Percentiles rank a stretch among this genome's conserved stretches.
phyloP scores from a whole-genome alignment of 2,329 filamentous ascomycete genomes.

The Zasmidium cellare region DNA sequence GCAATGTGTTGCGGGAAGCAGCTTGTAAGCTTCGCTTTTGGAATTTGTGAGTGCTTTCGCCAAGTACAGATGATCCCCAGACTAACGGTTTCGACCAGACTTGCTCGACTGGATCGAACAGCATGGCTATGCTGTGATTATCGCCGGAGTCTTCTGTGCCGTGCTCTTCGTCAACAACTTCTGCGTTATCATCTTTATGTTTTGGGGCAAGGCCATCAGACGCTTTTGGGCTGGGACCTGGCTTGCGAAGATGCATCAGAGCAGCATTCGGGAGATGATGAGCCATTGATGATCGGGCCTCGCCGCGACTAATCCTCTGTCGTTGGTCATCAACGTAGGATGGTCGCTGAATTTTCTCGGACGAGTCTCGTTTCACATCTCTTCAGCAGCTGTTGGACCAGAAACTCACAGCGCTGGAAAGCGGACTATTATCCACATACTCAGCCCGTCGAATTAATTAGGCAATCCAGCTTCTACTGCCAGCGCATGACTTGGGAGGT shows the following conservation, averaged over 20 bases:
- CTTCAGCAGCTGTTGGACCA: too few relatives aligned
- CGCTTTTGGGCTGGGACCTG: slow-evolving; percentile 32
- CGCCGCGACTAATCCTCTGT: too few relatives aligned
- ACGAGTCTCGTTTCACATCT: too few relatives aligned
- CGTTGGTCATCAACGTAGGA: too few relatives aligned
- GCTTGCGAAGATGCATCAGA: slow-evolving; percentile 35
- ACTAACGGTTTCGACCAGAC: slow-evolving; percentile 9
- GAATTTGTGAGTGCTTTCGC: slow-evolving; percentile 21
- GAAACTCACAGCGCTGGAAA: too few relatives aligned
- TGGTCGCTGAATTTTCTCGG: too few relatives aligned
- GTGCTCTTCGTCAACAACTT: slow-evolving; percentile 38
- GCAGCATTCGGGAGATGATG: slow-evolving; percentile 22
- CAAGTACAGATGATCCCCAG: neutral
- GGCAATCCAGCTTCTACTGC: too few relatives aligned
- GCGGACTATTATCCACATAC: too few relatives aligned
- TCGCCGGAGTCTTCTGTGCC: slow-evolving; percentile 37
- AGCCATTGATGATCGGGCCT: slow-evolving; percentile 19
- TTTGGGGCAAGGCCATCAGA: slow-evolving; percentile 37
- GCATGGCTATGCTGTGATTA: slow-evolving; percentile 36
- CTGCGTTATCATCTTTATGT: slow-evolving; percentile 36
- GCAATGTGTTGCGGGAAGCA: slow-evolving; percentile 40
- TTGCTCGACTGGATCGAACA: slow-evolving; percentile 38
- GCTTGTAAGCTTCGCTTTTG: slow-evolving; percentile 36
- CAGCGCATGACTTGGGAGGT: too few relatives aligned
- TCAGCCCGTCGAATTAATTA: too few relatives aligned